Evolutionary conservation across 345 rosid species (phyloP).

Genomic region (Populus tremula): DNA sequence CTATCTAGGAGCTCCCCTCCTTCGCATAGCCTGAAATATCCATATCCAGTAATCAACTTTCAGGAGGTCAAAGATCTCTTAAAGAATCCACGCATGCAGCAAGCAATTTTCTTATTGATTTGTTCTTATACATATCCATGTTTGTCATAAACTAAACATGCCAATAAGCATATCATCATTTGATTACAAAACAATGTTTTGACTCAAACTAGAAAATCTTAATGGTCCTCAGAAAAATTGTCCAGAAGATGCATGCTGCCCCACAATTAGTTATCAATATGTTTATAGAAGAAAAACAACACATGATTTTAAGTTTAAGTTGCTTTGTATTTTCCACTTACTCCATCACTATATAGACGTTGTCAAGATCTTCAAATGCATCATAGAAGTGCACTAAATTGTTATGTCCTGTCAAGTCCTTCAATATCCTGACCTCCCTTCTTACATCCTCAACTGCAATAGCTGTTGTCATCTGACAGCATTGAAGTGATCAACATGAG

Average conservation of each 20-base stretch:
- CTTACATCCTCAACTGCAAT: slow-evolving; percentile 96
- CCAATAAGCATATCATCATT: background rate
- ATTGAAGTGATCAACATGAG: slow-evolving; percentile 14
- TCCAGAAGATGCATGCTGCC: background rate
- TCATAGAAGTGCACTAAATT: slow-evolving; percentile 82
- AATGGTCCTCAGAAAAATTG: background rate
- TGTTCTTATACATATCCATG: background rate
- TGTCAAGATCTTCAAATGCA: slow-evolving; percentile 77
- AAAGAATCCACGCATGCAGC: background rate
- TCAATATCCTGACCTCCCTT: slow-evolving; percentile 89
- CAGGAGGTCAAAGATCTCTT: background rate
- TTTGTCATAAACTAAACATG: too few species aligned
- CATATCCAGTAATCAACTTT: slow-evolving; percentile 14
- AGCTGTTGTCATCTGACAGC: slow-evolving; percentile 86
- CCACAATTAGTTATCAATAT: background rate
- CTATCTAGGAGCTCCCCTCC: slow-evolving; percentile 98
- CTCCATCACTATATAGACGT: slow-evolving; percentile 95
- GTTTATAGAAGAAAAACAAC: background rate
- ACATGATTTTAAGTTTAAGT: background rate
- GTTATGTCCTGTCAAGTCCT: slow-evolving; percentile 80
- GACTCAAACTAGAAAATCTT: background rate
- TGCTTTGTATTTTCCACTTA: slow-evolving; percentile 36
- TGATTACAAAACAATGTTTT: too few species aligned
- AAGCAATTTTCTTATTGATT: background rate
- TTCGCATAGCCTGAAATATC: slow-evolving; percentile 70